Base-by-base conservation (phyloP, 192 early-diverging fungal genomes). In the Backusella circina region DNA sequence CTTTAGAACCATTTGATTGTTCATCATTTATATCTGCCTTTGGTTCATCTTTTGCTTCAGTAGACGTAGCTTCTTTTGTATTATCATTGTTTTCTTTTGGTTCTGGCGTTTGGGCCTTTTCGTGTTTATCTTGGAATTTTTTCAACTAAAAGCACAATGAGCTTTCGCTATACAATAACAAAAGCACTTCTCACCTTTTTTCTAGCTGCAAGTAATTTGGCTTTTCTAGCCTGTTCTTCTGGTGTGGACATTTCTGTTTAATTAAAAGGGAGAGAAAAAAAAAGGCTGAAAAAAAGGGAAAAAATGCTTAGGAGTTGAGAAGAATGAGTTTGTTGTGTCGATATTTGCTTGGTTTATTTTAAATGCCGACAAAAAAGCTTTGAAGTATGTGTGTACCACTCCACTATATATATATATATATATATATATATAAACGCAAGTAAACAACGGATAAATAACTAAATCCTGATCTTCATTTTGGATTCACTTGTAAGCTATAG, bases 121-220 rank as follows among this genome's bases (percentile, higher is more conserved):
- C 71, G 32, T 68, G 32, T 31, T 75, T 75, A 6, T 50, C 47
- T 61, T 75, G 66, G 41, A 75, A 75, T 18, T 75, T 75, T 61
- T 75, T 75, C 15, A 75, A 41, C 75, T 75, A 50, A 12, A 39
- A 2, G 54, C 31, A 37, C 26, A 7, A n/a, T 73, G 9, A 65
- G 0, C 16, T 13, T 23, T 8, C 21, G n/a, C 16, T n/a, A 12
- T 54, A 9, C 15, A 36, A 28, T 1, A 51, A 13, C 8, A 41
- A 33, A 37, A 37, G 0, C 21, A 69, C 2, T 9, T 69, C 9
- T 77, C 18, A 77, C 76, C 76, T 66, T 77, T 47, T 77, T 77
- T 54, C 66, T 77, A 13, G 76, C 76, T 66, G 76, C 76, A 28
- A 72, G 18, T 5, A 78, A 21, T n/a, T 78, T 78, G 31, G 76